Percentiles rank a stretch among this genome's conserved stretches.
phyloP scores from a whole-genome alignment of 208 protist genomes.

The Trypanosoma cruzi region DNA sequence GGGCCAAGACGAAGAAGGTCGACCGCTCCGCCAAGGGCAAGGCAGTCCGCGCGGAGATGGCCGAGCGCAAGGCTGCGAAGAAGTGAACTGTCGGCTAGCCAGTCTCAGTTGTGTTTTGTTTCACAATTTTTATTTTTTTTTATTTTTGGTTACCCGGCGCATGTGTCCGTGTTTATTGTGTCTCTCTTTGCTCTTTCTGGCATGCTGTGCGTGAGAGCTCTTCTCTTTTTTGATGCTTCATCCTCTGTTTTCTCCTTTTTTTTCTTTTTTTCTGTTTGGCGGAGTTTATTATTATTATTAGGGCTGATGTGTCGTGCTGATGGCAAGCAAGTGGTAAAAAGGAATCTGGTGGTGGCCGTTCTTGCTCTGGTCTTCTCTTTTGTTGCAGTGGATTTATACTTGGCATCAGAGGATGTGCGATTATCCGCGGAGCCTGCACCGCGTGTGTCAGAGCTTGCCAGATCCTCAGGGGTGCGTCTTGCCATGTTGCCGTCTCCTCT shows the following conservation, averaged over 20 bases:
- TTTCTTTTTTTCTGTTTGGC: background rate
- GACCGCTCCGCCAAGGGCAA: slow-evolving; percentile 91
- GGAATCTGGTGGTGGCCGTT: slow-evolving; percentile 17
- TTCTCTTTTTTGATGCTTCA: background rate
- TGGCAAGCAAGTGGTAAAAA: slow-evolving; percentile 4
- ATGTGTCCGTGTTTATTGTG: slow-evolving; percentile 2
- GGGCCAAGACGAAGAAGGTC: slow-evolving; percentile 61
- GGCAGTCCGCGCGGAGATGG: slow-evolving; percentile 87
- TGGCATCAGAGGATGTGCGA: background rate
- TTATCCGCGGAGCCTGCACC: background rate
- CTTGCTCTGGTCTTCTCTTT: slow-evolving; percentile 13
- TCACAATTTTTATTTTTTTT: slow-evolving; percentile 6
- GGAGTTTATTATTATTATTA: background rate
- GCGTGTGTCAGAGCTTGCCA: background rate
- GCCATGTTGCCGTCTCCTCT: slow-evolving; percentile 10
- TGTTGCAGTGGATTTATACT: background rate
- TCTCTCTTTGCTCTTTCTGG: background rate
- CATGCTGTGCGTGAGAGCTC: background rate
- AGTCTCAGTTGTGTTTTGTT: slow-evolving; percentile 25
- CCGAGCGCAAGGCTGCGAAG: slow-evolving; percentile 91
- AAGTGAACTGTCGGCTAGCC: slow-evolving; percentile 54
- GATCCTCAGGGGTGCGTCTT: background rate
- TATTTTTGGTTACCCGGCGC: background rate
- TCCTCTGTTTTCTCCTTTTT: background rate
- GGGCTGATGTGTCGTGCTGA: background rate